Evolutionary conservation across 2,329 filamentous ascomycete genomes (phyloP), one percentile per base, ranked within the genome.

Genomic region (Trichophyton benhamiae): DNA sequence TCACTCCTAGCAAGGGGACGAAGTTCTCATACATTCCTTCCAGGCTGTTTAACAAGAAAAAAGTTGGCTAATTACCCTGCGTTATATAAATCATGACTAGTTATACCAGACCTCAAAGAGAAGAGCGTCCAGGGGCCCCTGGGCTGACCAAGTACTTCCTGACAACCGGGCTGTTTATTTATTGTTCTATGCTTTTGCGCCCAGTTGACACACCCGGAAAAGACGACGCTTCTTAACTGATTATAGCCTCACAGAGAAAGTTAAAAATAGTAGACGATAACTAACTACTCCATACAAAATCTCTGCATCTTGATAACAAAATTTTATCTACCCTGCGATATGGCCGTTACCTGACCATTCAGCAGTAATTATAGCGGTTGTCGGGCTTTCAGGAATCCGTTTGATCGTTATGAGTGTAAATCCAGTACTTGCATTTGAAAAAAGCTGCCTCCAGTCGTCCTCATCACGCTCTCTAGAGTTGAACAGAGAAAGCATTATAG

Each of bases 401-500:
- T 27, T 22, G 13, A 4, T 2, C 6, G 11, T 49, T 5, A 49
- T 22, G 11, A 6, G 25, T 4, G 8, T 49, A 22, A 22, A 49
- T 49, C 17, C 6, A 3, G 17, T 22, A 5, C 17, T 49, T 22
- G 46, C 46, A 49, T 17, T 22, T 11, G 6, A 30, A 30, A 30
- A 27, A 27, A 52, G 46, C 46, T 27, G 9, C 5, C 11, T 52
- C 62, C 81, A 82, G 63, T 80, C 79, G 4, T 69, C 67, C 63
- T 78, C 76, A 2, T 72, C 72, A 7, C 80, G 74, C 69, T 83
- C 81, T 66, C 80, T 76, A 1, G 79, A 75, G 64, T 82, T 83
- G 42, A 81, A 71, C 38, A 81, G 63, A 8, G 74, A 74, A 67
- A 82, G 66, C 80, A 83, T 82, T 30, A 30, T 30, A 30, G 27